Conservation (phyloP, 2,329 filamentous ascomycete genomes). For the Alternaria hordeiaustralica region DNA sequence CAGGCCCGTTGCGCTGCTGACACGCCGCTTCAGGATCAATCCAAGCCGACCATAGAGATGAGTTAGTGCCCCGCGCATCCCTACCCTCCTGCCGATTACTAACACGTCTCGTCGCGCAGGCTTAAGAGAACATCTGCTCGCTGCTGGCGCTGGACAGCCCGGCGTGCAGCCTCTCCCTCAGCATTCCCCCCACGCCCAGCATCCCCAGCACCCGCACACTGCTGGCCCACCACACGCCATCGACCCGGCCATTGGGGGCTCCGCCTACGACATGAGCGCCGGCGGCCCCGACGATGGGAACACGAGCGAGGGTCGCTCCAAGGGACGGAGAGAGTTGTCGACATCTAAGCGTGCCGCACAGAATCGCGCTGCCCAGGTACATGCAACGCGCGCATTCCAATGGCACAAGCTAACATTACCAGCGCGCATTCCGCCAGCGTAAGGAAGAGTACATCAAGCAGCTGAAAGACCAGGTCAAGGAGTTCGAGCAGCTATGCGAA, state of each 20-base stretch:
- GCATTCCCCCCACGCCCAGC: slow-evolving; percentile 28
- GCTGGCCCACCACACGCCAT: slow-evolving; percentile 61
- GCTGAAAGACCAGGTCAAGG: slow-evolving; percentile 89
- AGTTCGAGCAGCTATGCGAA: slow-evolving; percentile 76
- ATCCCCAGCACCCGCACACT: slow-evolving; percentile 40
- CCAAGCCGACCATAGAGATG: slow-evolving; percentile 51
- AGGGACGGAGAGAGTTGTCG: slow-evolving; percentile 88
- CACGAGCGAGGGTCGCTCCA: slow-evolving; percentile 51
- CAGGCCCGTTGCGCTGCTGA: slow-evolving; percentile 32
- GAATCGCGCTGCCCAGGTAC: slow-evolving; percentile 94
- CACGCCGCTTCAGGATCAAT: slow-evolving; percentile 37
- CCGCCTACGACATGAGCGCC: slow-evolving; percentile 56
- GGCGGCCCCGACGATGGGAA: slow-evolving; percentile 56
- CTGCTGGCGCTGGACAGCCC: slow-evolving; percentile 55
- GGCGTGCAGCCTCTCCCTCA: slow-evolving; percentile 42
- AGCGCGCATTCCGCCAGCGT: slow-evolving; percentile 96
- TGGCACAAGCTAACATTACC: slow-evolving; percentile 29
- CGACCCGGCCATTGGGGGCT: slow-evolving; percentile 64
- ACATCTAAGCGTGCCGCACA: slow-evolving; percentile 96
- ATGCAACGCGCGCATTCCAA: not conserved
- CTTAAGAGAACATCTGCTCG: slow-evolving; percentile 68
- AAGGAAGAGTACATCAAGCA: slow-evolving; percentile 99
- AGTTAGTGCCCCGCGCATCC: slow-evolving; percentile 43
- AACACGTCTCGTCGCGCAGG: slow-evolving; percentile 52
- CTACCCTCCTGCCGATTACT: slow-evolving; percentile 36